Evolutionary conservation across 2,329 filamentous ascomycete genomes (phyloP).

Genomic region (Lanzia echinophila): DNA sequence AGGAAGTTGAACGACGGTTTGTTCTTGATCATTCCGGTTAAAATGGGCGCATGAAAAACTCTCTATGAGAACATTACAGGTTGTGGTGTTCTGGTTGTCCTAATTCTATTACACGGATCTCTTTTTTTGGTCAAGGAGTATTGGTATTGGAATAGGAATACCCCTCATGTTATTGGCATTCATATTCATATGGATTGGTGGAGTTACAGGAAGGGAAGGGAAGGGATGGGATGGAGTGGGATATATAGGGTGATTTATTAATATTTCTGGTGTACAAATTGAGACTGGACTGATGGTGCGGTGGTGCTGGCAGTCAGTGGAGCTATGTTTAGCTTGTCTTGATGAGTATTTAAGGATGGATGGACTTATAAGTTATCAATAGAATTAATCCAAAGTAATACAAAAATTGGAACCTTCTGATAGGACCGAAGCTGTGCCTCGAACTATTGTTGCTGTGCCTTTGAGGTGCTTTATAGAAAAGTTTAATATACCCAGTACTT

Average conservation of each 20-base stretch:
- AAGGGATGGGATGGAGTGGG: background rate
- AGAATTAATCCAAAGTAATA: too few relatives aligned
- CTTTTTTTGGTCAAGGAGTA: background rate
- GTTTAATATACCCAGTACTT: background rate
- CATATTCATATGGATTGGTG: background rate
- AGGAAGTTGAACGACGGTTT: slow-evolving; percentile 68
- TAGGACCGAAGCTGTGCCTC: background rate
- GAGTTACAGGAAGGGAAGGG: background rate
- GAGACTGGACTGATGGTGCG: too few relatives aligned
- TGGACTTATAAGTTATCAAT: too few relatives aligned
- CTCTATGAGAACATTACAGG: background rate
- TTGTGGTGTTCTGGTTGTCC: background rate
- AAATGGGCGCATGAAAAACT: background rate
- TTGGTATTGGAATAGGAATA: slow-evolving; percentile 6
- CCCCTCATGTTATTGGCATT: background rate
- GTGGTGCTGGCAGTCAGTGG: too few relatives aligned
- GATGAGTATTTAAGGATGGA: too few relatives aligned
- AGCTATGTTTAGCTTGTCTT: too few relatives aligned
- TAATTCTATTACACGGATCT: background rate
- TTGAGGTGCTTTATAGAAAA: background rate
- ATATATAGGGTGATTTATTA: background rate
- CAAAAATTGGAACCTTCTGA: background rate
- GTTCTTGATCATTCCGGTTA: slow-evolving; percentile 59
- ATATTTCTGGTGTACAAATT: too few relatives aligned
- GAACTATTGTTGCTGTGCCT: background rate